phyloP scores from a whole-genome alignment of 2,329 filamentous ascomycete species.

The Exophiala sideris region DNA sequence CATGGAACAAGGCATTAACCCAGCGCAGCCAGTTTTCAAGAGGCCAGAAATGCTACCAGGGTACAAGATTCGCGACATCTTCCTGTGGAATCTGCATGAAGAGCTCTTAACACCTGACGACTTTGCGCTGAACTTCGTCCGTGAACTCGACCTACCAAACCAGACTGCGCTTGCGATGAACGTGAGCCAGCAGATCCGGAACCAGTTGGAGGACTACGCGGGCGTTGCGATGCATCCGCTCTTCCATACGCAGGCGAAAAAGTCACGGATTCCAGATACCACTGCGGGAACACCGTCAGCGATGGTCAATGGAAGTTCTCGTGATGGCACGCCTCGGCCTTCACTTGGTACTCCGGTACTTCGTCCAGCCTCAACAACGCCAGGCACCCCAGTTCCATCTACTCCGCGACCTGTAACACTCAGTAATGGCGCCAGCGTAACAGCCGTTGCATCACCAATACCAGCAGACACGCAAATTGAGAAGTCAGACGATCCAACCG shows the following conservation, averaged over 20 bases:
- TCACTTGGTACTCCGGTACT: slow-evolving; percentile 25
- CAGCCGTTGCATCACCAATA: slow-evolving; percentile 66
- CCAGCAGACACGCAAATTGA: slow-evolving; percentile 28
- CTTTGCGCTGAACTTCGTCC: slow-evolving; percentile 85
- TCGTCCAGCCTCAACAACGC: slow-evolving; percentile 26
- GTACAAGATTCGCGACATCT: slow-evolving; percentile 89
- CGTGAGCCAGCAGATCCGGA: slow-evolving; percentile 90
- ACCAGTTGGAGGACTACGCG: slow-evolving; percentile 93
- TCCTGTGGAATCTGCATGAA: slow-evolving; percentile 97
- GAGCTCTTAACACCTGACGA: slow-evolving; percentile 90
- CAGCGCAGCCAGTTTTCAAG: slow-evolving; percentile 73
- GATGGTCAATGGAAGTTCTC: slow-evolving; percentile 42
- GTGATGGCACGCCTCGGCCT: slow-evolving; percentile 50
- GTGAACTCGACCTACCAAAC: slow-evolving; percentile 87
- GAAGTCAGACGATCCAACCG: slow-evolving; percentile 9
- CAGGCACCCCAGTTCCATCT: slow-evolving; percentile 35
- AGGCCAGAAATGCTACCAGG: slow-evolving; percentile 74
- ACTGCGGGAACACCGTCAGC: slow-evolving; percentile 33
- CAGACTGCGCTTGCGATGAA: slow-evolving; percentile 66
- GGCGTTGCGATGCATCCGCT: slow-evolving; percentile 89
- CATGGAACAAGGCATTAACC: slow-evolving; percentile 50
- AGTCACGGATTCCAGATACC: slow-evolving; percentile 33
- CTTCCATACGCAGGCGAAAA: slow-evolving; percentile 62
- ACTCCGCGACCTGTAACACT: slow-evolving; percentile 51
- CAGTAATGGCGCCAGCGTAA: slow-evolving; percentile 48